Evolutionary conservation across 352 stramenopile species (phyloP), one percentile per base, ranked within the genome.

Genomic region (Phytophthora quininea): DNA sequence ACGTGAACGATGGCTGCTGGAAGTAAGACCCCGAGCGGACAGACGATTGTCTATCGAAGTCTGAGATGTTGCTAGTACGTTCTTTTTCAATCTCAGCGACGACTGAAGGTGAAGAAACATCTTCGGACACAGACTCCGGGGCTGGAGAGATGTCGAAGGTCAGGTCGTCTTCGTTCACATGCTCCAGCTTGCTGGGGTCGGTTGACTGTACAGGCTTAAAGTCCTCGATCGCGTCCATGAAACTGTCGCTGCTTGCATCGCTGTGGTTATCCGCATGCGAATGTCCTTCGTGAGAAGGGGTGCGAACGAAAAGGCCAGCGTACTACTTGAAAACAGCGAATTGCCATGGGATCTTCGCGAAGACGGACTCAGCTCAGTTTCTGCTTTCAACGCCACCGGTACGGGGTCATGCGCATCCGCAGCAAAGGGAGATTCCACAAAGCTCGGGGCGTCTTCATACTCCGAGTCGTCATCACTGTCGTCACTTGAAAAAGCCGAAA

Each of bases 401-500:
- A 45, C 5, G 49, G n/a, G 27, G 29, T 49, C 10, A 31, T 58
- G 14, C 7, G 54, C 24, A 48, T 58, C 48, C 11, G 31, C 30
- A 5, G 43, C 35, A 42, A 58, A 49, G 38, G 29, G 37, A 31
- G 40, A 48, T 57, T 69, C 62, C 42, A 66, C 54, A 29, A 65
- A 73, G 29, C 53, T 73, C 14, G 67, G 46, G 10, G 58, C 62
- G 27, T 76, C 62, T 67, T 80, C 71, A 52, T 69, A 67, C 29
- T 72, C 64, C 1, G 62, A 72, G 50, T 83, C 69, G n/a, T 77
- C 72, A 49, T 84, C 75, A 10, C 72, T 77, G 30, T 79, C 75
- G 8, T 70, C 72, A 12, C 66, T 72, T 0, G 70, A 84, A 1
- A 79, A 15, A 10, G 74, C 71, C 4, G 78, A 87, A 47, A 87